phyloP scores from a whole-genome alignment of 257 asterid genomes.

The Solanum chmielewskii region DNA sequence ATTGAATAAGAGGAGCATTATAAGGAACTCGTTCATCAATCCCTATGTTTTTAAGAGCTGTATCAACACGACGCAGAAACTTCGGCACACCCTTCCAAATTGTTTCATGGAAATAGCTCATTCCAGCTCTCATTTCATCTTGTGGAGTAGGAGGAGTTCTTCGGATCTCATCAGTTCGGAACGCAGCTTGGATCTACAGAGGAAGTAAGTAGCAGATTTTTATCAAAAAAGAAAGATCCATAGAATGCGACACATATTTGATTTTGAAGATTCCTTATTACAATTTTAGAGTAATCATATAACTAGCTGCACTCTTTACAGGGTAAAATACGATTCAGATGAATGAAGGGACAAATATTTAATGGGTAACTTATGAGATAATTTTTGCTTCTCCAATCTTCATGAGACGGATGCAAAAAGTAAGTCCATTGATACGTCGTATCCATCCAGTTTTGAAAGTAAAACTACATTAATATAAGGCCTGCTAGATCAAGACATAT shows the following conservation, averaged over 20 bases:
- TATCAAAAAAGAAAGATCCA: background rate
- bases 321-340: background rate
- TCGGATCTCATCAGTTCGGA: slow-evolving; percentile 42
- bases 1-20: slow-evolving; percentile 43
- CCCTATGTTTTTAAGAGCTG: slow-evolving; percentile 39
- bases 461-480: background rate
- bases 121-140: slow-evolving; percentile 52
- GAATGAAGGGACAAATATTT: background rate
- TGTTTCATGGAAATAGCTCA: slow-evolving; percentile 50
- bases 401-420: background rate
- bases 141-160: slow-evolving; percentile 50
- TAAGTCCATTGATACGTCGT: background rate
- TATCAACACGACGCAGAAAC: slow-evolving; percentile 39
- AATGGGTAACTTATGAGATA: background rate
- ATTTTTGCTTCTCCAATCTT: background rate
- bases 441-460: background rate
- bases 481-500: background rate
- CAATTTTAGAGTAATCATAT: background rate
- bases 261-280: background rate
- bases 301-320: background rate
- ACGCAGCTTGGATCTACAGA: slow-evolving; percentile 38
- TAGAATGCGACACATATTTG: background rate
- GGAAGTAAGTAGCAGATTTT: background rate
- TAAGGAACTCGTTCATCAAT: slow-evolving; percentile 41
- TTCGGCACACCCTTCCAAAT: slow-evolving; percentile 49